These are phyloP conservation scores for Cucumis melo DNA, from an alignment of 306 rosid genomes.

Conservation along the genomic window DNA sequence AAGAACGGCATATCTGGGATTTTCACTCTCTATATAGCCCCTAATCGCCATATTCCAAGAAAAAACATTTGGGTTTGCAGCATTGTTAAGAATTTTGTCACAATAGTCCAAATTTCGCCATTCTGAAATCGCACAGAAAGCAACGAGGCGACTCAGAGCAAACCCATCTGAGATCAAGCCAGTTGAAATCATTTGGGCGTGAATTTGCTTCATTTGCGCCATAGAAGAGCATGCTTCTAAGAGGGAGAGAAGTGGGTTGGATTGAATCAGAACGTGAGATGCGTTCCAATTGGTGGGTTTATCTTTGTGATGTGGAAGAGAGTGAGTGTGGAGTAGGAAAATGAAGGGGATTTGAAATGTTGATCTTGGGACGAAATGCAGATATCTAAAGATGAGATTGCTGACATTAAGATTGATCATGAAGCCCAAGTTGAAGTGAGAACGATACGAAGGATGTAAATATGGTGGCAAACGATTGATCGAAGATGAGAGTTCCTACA, in stretches of 20 bases:
- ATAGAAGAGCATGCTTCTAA: conserved; percentile 46
- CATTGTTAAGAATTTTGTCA: conserved; percentile 23
- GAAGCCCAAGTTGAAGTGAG: not conserved
- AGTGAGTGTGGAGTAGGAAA: conserved; percentile 22
- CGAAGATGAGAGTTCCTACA: not conserved
- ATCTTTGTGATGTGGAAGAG: conserved; percentile 16
- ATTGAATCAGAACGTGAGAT: conserved; percentile 29
- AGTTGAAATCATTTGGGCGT: conserved; percentile 43
- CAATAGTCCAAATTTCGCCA: conserved; percentile 39
- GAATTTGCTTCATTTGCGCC: conserved; percentile 59
- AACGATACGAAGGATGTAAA: not conserved
- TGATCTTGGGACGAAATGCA: conserved; percentile 5
- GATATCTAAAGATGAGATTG: conserved; percentile 8
- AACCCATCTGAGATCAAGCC: conserved; percentile 41
- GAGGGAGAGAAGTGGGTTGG: conserved; percentile 43
- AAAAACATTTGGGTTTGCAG: conserved; percentile 28
- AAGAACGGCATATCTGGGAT: conserved; percentile 27
- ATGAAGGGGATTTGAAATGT: not conserved
- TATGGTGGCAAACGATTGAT: not conserved
- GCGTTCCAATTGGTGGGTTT: conserved; percentile 53
- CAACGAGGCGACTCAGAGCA: conserved; percentile 54
- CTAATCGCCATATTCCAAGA: conserved; percentile 68
- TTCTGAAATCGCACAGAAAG: conserved; percentile 63
- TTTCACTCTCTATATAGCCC: conserved; percentile 45
- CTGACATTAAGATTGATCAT: conserved; percentile 7